Evolutionary conservation across 2,329 filamentous ascomycete species (phyloP), one percentile per base, ranked within the genome.

Genomic region (Paramyrothecium roridum): DNA sequence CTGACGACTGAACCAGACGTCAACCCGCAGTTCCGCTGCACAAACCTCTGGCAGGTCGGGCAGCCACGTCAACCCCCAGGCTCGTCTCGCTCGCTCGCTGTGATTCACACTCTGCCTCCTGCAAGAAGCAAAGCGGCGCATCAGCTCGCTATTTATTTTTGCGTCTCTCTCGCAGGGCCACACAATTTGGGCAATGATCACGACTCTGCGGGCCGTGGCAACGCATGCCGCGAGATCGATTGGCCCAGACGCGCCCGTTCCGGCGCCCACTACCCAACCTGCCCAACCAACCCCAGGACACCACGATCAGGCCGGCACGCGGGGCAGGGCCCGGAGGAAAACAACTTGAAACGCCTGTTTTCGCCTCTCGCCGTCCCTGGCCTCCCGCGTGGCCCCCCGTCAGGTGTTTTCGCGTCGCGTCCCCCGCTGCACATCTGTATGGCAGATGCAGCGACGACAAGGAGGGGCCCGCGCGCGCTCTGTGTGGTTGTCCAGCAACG

Each of bases 331-430:
- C n/a, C 22, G 48, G 22, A 23, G 11, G 3, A 19, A 21, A 19
- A 51, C 19, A 51, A 37, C 30, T 46, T 56, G 57, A 60, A 58
- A 58, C 58, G 10, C 22, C 21, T 21, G 54, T 57, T 34, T 57
- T 48, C 57, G 54, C 50, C 30, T 46, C 53, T 22, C 17, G 19
- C 49, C 43, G n/a, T 26, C 19, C 22, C n/a, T n/a, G 13, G 48
- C 26, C 40, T 52, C 20, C 49, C 48, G 30, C n/a, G n/a, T n/a
- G n/a, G n/a, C 40, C 23, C 53, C 50, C 26, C 40, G 59, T 63
- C 60, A 61, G 56, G 57, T 63, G 61, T 52, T 59, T 63, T 59
- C 61, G 61, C 59, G 61, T 61, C 60, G 59, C 57, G 60, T 54
- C 23, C 49, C 26, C 16, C 49, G 20, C 19, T 26, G 17, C 49